Conservation (phyloP, 1,284 basidiomycete genomes). For the Cerrena zonata region DNA sequence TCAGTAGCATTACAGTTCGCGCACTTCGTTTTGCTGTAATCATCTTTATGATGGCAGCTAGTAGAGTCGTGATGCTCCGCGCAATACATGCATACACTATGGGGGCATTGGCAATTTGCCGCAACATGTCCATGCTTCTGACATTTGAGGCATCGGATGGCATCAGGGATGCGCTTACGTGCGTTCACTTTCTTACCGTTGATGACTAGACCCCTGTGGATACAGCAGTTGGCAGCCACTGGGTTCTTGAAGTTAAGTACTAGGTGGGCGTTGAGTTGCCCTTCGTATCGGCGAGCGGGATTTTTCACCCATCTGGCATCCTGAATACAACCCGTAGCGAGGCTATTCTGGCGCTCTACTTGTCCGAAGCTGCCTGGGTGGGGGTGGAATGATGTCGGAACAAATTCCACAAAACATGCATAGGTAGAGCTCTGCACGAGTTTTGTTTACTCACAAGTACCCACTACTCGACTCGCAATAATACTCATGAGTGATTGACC, state of each 20-base stretch:
- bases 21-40: background rate
- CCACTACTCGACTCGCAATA: too few relatives aligned
- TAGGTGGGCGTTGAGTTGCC: background rate
- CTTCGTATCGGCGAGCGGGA: background rate
- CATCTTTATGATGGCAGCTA: background rate
- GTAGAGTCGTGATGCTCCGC: background rate
- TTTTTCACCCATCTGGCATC: background rate
- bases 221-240: background rate
- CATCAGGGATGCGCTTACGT: background rate
- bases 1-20: background rate
- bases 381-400: background rate
- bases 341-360: background rate
- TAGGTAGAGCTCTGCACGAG: too few relatives aligned
- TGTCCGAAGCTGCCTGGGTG: background rate
- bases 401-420: background rate
- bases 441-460: too few relatives aligned
- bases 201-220: background rate
- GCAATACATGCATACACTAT: background rate
- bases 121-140: background rate
- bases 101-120: background rate
- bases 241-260: background rate
- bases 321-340: background rate
- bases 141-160: background rate
- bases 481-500: too few relatives aligned
- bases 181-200: background rate